A percentile compares a stretch with the other conserved stretches of the same genome.
Evolutionary conservation across 2,329 filamentous ascomycete species (phyloP).

Genomic region (Pezicula neosporulosa): DNA sequence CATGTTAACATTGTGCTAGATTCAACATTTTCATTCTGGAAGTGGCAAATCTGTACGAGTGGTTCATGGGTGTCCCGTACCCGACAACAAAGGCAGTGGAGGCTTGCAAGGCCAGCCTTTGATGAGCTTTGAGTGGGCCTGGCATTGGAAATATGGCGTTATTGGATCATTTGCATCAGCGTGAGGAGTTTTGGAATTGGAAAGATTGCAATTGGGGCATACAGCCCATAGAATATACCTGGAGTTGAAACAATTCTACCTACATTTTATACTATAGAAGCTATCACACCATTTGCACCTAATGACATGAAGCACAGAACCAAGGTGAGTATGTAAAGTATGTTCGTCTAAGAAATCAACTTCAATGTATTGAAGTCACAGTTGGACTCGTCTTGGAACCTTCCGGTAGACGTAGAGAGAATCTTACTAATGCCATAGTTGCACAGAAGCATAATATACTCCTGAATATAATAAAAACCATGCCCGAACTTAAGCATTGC

Average conservation of each 20-base stretch:
- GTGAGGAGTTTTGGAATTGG: constrained; percentile 6
- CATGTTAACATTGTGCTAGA: constrained; percentile 29
- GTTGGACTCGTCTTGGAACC: too few relatives aligned
- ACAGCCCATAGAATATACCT: neutral
- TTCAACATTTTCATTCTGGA: constrained; percentile 51
- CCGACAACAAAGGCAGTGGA: constrained; percentile 50
- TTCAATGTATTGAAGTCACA: too few relatives aligned
- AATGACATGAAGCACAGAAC: too few relatives aligned
- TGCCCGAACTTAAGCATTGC: too few relatives aligned
- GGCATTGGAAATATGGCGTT: neutral
- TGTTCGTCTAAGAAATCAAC: too few relatives aligned
- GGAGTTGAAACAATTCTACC: neutral
- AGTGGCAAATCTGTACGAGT: constrained; percentile 51
- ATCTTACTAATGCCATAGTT: too few relatives aligned
- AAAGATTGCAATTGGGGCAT: neutral
- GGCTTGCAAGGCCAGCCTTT: constrained; percentile 23
- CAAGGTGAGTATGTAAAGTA: too few relatives aligned
- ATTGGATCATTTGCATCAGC: constrained; percentile 9
- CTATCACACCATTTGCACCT: too few relatives aligned
- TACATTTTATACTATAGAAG: too few relatives aligned
- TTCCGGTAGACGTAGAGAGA: too few relatives aligned
- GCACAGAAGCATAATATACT: too few relatives aligned
- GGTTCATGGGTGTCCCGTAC: constrained; percentile 60
- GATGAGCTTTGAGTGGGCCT: constrained; percentile 35
- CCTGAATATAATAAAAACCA: too few relatives aligned